Conservation (phyloP, 164 flowering plant species). For the Annona cherimola region DNA sequence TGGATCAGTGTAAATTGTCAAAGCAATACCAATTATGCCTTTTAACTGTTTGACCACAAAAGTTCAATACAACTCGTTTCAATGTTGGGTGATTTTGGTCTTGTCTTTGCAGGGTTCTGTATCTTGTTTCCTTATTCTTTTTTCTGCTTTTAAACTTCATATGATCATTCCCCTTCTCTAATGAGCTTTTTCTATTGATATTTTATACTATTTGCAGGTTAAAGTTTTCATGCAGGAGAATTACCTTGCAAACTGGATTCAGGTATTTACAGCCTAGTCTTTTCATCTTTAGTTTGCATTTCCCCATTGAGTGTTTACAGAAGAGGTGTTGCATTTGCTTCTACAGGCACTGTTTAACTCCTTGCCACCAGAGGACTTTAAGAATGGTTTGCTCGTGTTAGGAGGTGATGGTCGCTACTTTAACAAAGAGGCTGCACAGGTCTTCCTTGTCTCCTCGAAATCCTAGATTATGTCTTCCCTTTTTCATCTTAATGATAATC, state of each 20-base stretch:
- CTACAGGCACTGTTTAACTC: slow-evolving; percentile 84
- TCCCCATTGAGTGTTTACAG: not conserved
- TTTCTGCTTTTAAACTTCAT: no score
- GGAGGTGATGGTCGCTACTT: slow-evolving; percentile 99
- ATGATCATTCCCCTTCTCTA: not conserved
- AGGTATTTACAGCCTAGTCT: slow-evolving; percentile 36
- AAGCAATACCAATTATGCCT: no score
- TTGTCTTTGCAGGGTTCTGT: no score
- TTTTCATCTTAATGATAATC: not conserved
- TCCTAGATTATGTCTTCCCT: not conserved
- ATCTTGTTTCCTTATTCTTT: not conserved
- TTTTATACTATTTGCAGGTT: slow-evolving; percentile 41
- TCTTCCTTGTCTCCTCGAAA: slow-evolving; percentile 5
- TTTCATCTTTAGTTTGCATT: not conserved
- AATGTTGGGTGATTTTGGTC: no score
- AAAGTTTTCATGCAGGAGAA: slow-evolving; percentile 87
- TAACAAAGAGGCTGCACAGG: slow-evolving; percentile 93
- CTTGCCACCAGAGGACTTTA: slow-evolving; percentile 80
- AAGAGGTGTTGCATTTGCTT: slow-evolving; percentile 4
- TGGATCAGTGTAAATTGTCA: no score
- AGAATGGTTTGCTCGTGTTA: slow-evolving; percentile 71
- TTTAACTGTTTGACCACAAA: no score
- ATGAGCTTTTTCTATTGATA: not conserved
- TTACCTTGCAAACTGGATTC: slow-evolving; percentile 97
- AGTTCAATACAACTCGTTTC: no score